Evolutionary conservation across 306 rosid genomes (phyloP).

Genomic region (Canavalia ensiformis): DNA sequence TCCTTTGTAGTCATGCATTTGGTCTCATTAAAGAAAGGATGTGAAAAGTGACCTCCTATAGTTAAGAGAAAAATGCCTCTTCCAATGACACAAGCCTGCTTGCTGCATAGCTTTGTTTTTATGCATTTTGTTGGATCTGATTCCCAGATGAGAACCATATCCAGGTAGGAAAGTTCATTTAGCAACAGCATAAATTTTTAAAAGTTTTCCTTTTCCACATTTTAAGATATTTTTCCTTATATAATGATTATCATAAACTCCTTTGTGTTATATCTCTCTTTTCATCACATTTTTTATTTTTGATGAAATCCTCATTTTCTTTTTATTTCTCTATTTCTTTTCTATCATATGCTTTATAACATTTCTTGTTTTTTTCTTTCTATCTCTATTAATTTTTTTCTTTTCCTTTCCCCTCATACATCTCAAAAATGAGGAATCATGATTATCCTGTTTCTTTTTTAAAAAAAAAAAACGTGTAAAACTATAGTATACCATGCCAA

Average conservation of each 20-base stretch:
- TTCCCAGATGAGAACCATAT: slow-evolving; percentile 25
- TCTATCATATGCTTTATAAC: too few species aligned
- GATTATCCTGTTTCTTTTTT: too few species aligned
- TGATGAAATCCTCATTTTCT: too few species aligned
- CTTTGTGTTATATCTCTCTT: too few species aligned
- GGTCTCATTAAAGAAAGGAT: slow-evolving; percentile 17
- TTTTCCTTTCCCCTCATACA: too few species aligned
- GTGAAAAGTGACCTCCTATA: slow-evolving; percentile 36
- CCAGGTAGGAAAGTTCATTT: slow-evolving; percentile 38
- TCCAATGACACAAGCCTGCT: slow-evolving; percentile 50
- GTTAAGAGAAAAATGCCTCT: slow-evolving; percentile 21
- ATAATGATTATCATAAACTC: too few species aligned
- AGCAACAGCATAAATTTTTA: slow-evolving; percentile 8
- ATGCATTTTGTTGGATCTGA: slow-evolving; percentile 43
- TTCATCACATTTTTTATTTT: too few species aligned
- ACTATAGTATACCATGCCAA: slow-evolving; percentile 14
- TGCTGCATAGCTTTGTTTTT: slow-evolving; percentile 44
- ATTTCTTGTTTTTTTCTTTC: too few species aligned
- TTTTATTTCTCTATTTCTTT: too few species aligned
- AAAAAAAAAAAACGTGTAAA: neutral
- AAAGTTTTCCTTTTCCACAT: slow-evolving; percentile 40
- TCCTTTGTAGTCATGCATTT: slow-evolving; percentile 46
- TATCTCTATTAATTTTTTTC: too few species aligned
- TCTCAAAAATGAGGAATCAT: too few species aligned
- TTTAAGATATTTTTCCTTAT: slow-evolving; percentile 33